Conservation (phyloP, 176 grass and related monocot species). For the Cenchrus americanus region DNA sequence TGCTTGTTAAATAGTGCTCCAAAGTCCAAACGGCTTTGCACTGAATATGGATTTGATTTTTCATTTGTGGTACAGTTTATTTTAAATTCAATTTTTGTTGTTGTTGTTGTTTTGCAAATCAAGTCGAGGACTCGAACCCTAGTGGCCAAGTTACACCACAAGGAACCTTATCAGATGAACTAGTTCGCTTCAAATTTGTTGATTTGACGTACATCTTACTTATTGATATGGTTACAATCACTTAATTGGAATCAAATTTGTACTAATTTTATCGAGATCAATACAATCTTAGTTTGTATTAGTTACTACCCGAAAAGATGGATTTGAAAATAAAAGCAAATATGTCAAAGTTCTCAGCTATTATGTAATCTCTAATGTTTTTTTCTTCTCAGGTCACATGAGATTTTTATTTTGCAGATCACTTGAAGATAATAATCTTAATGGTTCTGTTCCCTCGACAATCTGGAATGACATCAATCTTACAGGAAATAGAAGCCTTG, state of each 20-base stretch:
- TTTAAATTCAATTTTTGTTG: not conserved
- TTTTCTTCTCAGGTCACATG: slow-evolving; percentile 6
- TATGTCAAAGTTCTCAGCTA: slow-evolving; percentile 1
- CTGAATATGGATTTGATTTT: slow-evolving; percentile 23
- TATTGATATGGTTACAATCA: not conserved
- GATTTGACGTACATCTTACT: not conserved
- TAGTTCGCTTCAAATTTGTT: not conserved
- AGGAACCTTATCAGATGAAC: too few relatives aligned
- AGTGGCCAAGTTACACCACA: too few relatives aligned
- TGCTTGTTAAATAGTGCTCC: slow-evolving; percentile 27
- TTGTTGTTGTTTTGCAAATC: not conserved
- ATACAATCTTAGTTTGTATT: not conserved
- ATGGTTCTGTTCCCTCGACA: slow-evolving; percentile 70
- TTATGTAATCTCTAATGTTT: slow-evolving; percentile 8
- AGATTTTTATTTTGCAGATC: slow-evolving; percentile 62
- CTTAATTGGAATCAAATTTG: slow-evolving; percentile 10
- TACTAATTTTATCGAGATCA: not conserved
- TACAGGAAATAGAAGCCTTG: slow-evolving; percentile 58
- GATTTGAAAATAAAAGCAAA: not conserved
- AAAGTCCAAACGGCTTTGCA: not conserved
- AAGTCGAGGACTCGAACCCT: too few relatives aligned
- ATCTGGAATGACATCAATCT: slow-evolving; percentile 62
- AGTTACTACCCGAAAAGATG: not conserved
- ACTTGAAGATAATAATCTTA: slow-evolving; percentile 62
- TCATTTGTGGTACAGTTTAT: slow-evolving; percentile 1